Evolutionary conservation across 2,329 filamentous ascomycete species (phyloP).

Genomic region (Colletotrichum nymphaeae): DNA sequence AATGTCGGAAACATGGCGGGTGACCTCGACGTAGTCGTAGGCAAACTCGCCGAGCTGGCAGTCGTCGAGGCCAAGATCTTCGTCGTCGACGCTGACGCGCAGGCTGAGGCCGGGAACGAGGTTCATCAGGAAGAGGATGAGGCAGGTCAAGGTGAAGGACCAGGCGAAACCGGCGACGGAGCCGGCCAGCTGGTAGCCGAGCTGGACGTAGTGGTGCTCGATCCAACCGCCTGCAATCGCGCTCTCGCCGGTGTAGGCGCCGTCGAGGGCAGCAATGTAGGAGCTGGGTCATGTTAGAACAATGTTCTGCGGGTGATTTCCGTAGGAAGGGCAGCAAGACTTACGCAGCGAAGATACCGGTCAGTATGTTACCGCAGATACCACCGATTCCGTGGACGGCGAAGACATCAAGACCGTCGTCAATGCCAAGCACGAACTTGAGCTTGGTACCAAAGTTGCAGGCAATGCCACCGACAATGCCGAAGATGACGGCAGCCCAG

Average conservation of each 20-base stretch:
- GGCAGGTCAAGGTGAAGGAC: conserved; percentile 74
- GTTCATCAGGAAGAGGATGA: conserved; percentile 79
- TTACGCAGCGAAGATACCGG: conserved; percentile 80
- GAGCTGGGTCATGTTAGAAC: conserved; percentile 53
- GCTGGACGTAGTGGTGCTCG: conserved; percentile 76
- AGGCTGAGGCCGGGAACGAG: conserved; percentile 77
- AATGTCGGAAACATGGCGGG: conserved; percentile 68
- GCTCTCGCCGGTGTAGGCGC: conserved; percentile 54
- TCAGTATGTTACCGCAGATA: conserved; percentile 82
- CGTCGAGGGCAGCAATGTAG: conserved; percentile 80
- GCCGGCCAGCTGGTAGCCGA: conserved; percentile 78
- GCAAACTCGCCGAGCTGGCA: conserved; percentile 85
- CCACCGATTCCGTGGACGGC: conserved; percentile 89
- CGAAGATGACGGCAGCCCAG: conserved; percentile 69
- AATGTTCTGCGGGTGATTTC: conserved; percentile 18
- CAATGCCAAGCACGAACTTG: conserved; percentile 78
- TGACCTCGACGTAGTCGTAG: conserved; percentile 83
- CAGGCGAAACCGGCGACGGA: conserved; percentile 73
- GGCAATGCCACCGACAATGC: conserved; percentile 69
- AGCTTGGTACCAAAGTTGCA: conserved; percentile 92
- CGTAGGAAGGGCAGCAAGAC: conserved; percentile 40
- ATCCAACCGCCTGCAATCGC: conserved; percentile 74
- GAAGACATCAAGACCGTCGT: conserved; percentile 91
- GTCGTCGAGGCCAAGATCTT: conserved; percentile 78
- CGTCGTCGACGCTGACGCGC: conserved; percentile 73